phyloP scores from a whole-genome alignment of 2,329 filamentous ascomycete species.

The Hypoxylon sp. region DNA sequence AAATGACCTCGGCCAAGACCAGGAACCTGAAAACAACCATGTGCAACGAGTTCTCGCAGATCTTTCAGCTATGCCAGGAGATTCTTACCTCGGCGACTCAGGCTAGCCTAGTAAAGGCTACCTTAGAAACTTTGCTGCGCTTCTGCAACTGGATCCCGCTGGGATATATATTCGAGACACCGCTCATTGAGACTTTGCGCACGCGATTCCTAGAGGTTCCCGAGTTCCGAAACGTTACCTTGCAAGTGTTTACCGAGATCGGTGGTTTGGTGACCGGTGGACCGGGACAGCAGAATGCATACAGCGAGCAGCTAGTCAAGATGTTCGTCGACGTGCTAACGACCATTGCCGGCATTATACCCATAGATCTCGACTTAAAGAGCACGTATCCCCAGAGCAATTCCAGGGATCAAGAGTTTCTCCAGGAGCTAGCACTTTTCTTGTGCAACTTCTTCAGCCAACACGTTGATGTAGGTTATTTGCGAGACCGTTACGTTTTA shows the following conservation, averaged over 20 bases:
- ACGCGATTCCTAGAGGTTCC: conserved; percentile 93
- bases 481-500: neutral
- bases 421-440: conserved; percentile 96
- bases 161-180: conserved; percentile 98
- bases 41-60: conserved; percentile 98
- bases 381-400: conserved; percentile 92
- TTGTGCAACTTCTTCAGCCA: conserved; percentile 97
- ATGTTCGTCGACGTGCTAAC: conserved; percentile 99
- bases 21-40: conserved; percentile 98
- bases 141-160: conserved; percentile 99
- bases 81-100: conserved; percentile 92
- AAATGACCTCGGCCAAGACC: conserved; percentile 99
- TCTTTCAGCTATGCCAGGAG: conserved; percentile 97
- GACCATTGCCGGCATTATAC: conserved; percentile 93
- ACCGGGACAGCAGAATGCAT: conserved; percentile 76
- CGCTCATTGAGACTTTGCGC: conserved; percentile 93
- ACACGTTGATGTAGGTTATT: conserved; percentile 79
- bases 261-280: conserved; percentile 89
- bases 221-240: conserved; percentile 95
- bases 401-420: conserved; percentile 94
- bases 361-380: conserved; percentile 90
- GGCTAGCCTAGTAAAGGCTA: conserved; percentile 93
- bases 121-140: conserved; percentile 91
- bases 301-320: conserved; percentile 94
- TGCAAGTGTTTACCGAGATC: conserved; percentile 98